Evolutionary conservation across 345 rosid species (phyloP).

Genomic region (Noccaea caerulescens): DNA sequence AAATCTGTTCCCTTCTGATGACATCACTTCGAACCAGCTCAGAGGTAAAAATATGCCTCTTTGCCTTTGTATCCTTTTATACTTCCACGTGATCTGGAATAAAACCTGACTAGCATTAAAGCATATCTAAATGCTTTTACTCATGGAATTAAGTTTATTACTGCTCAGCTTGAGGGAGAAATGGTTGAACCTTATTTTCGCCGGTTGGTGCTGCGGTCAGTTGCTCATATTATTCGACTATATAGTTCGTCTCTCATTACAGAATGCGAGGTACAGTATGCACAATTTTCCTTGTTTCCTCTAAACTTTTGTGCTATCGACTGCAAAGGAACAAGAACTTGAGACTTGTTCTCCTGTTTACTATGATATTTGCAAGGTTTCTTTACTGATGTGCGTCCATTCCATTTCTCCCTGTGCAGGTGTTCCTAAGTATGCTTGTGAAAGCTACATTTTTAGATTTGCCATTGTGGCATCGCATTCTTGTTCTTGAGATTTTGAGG

Average conservation of each 20-base stretch:
- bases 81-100: conserved; percentile 23
- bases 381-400: conserved; percentile 19
- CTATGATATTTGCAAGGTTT: conserved; percentile 26
- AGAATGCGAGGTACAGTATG: conserved; percentile 82
- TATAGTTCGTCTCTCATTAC: conserved; percentile 92
- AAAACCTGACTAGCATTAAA: conserved; percentile 26
- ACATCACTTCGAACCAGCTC: conserved; percentile 90
- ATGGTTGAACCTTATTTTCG: conserved; percentile 94
- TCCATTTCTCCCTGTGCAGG: conserved; percentile 59
- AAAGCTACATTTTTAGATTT: conserved; percentile 89
- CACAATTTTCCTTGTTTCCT: conserved; percentile 21
- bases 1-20: conserved; percentile 97
- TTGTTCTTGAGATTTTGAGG: conserved; percentile 98
- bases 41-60: conserved; percentile 61
- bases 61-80: conserved; percentile 18
- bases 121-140: conserved; percentile 13
- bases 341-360: not conserved
- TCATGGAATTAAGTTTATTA: conserved; percentile 37
- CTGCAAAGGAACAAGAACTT: conserved; percentile 16
- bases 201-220: conserved; percentile 95
- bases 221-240: conserved; percentile 89
- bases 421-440: conserved; percentile 94
- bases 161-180: conserved; percentile 87
- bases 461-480: conserved; percentile 99
- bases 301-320: conserved; percentile 12